phyloP scores from a whole-genome alignment of 78 protist genomes.

The Bigelowiella natans region DNA sequence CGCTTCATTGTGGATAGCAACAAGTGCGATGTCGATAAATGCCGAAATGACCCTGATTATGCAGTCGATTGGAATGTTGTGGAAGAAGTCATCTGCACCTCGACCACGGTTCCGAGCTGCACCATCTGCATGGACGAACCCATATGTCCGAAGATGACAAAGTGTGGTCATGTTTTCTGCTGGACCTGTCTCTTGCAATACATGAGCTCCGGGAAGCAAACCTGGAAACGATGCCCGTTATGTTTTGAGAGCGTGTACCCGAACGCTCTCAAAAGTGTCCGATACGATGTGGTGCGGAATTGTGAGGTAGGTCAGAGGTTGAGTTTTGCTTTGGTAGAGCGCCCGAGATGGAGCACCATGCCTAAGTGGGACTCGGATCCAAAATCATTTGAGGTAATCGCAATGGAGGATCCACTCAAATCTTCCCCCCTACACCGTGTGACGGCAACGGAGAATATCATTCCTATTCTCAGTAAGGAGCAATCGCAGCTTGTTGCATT shows the following conservation, averaged over 20 bases:
- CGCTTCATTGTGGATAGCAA: not conserved
- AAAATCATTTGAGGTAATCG: not conserved
- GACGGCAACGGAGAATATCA: not conserved
- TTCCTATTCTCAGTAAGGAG: not conserved
- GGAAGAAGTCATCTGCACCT: not conserved
- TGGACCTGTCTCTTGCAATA: not conserved
- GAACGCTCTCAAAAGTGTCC: not conserved
- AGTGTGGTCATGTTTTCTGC: conserved; percentile 4
- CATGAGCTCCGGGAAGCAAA: not conserved
- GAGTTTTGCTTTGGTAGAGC: not conserved
- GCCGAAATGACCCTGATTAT: not conserved
- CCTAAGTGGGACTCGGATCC: not conserved
- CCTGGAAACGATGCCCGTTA: not conserved
- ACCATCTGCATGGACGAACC: not conserved
- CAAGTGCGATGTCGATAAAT: not conserved
- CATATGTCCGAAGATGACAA: not conserved
- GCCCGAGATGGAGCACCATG: not conserved
- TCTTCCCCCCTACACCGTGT: not conserved
- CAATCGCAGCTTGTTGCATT: not conserved
- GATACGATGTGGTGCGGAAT: not conserved
- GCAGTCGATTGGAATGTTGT: not conserved
- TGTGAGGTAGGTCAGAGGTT: not conserved
- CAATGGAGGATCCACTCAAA: not conserved
- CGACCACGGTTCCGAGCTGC: not conserved
- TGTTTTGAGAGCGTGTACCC: not conserved